Base-by-base conservation (phyloP, 2,329 filamentous ascomycete genomes). In the Stachybotrys chartarum region DNA sequence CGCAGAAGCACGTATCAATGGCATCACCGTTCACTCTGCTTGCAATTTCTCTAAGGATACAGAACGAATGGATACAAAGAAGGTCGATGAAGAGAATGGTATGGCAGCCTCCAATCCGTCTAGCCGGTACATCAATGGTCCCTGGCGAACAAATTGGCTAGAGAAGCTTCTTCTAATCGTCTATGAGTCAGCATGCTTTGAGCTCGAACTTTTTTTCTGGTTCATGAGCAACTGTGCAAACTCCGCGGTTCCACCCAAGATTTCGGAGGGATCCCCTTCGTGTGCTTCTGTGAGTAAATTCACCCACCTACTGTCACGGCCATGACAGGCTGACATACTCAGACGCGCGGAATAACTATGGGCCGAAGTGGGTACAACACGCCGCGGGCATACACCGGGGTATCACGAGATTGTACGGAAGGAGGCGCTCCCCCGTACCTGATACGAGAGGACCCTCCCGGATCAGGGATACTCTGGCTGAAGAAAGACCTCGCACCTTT, bases 1-100 rank as follows among this genome's bases (percentile, higher is more conserved):
- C 1, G 54, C 56, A 5, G 56, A 52, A 30, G 56, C 54, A 39
- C 18, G 17, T 12, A 57, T 59, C 44, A 56, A 56, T 48, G 54
- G 56, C 24, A 56, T 57, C 51, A 59, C 58, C 7, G 55, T 57
- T 39, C 56, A 59, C 48, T 59, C 54, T 14, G 56, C 56, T 46
- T 59, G 56, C 17, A 49, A 47, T 1, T 55, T 56, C 55, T 50
- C 53, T 10, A 57, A 55, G 31, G 56, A 57, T 46, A 17, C 31
- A 17, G 7, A 14, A 17, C n/a, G 35, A 47, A 47, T 47, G n/a
- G 24, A 12, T 24, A 39, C 30, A 17, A 46, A 31, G 24, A 52
- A 49, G 17, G 52, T 18, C 32, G 30, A 48, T 51, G 46, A 31
- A 31, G 18, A 24, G 16, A 47, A 47, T 16, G 17, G 45, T 47